Evolutionary conservation across 148 eudicot species (phyloP).

Genomic region (Rhododendron molle): DNA sequence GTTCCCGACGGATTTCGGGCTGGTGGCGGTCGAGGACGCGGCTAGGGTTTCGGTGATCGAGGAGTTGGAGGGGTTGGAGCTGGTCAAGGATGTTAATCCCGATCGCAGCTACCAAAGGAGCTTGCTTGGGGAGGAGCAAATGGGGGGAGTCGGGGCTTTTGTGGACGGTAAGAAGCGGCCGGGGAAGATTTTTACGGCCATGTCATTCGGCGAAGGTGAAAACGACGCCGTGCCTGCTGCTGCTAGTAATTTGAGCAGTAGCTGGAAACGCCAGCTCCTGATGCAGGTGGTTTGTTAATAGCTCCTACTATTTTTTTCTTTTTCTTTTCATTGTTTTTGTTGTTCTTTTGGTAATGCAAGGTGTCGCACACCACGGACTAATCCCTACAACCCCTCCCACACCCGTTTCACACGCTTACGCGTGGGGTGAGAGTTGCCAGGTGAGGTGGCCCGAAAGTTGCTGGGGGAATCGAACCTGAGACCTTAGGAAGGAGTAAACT

Average conservation of each 20-base stretch:
- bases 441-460: too few species aligned
- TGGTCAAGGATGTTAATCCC: conserved; percentile 23
- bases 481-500: too few species aligned
- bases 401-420: too few species aligned
- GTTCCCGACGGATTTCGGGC: conserved; percentile 86
- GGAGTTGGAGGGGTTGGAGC: conserved; percentile 49
- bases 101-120: conserved; percentile 12
- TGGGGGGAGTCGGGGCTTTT: conserved; percentile 32
- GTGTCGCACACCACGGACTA: too few species aligned
- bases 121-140: conserved; percentile 21
- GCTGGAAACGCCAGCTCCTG: conserved; percentile 60
- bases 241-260: conserved; percentile 36
- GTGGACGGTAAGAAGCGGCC: conserved; percentile 74
- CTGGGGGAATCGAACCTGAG: too few species aligned
- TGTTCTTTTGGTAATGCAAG: too few species aligned
- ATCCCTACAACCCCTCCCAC: too few species aligned
- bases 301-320: too few species aligned
- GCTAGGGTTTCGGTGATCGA: conserved; percentile 25
- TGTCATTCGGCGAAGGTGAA: conserved; percentile 71
- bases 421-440: too few species aligned
- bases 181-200: conserved; percentile 81
- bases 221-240: conserved; percentile 5
- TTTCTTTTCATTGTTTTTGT: too few species aligned
- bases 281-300: conserved; percentile 38
- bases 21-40: conserved; percentile 46